Conservation (phyloP, 1,284 basidiomycete genomes). For the Leccinum solheimii region DNA sequence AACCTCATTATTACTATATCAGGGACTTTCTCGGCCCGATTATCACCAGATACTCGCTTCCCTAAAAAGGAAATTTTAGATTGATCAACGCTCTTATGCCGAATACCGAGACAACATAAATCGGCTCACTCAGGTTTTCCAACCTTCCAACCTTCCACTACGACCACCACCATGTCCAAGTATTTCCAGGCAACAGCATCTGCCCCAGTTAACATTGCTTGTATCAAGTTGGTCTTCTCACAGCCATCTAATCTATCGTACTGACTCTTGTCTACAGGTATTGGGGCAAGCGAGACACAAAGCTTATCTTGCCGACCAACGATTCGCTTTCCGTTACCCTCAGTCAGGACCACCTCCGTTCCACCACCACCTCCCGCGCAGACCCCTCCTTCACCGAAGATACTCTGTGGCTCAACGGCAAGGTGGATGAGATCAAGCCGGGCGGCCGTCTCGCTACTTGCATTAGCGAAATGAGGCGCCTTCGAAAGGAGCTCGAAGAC, state of each 20-base stretch:
- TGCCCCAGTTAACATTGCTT: slow-evolving; percentile 95
- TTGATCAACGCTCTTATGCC: slow-evolving; percentile 11
- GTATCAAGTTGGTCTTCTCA: slow-evolving; percentile 75
- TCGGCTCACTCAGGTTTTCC: slow-evolving; percentile 1
- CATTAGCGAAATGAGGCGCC: slow-evolving; percentile 83
- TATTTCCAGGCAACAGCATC: slow-evolving; percentile 84
- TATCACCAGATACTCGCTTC: background rate
- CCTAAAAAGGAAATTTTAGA: slow-evolving; percentile 16
- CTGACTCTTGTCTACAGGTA: slow-evolving; percentile 57
- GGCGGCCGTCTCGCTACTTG: slow-evolving; percentile 83
- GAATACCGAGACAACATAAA: slow-evolving; percentile 18
- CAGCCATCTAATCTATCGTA: slow-evolving; percentile 10
- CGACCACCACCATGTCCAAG: slow-evolving; percentile 56
- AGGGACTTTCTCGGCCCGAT: slow-evolving; percentile 17
- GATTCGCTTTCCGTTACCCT: slow-evolving; percentile 97
- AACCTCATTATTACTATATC: slow-evolving; percentile 10
- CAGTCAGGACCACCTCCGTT: slow-evolving; percentile 93
- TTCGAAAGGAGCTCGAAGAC: slow-evolving; percentile 77
- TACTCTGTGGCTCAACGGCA: slow-evolving; percentile 92
- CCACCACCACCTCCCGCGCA: slow-evolving; percentile 90
- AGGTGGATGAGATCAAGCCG: slow-evolving; percentile 84
- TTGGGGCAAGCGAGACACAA: slow-evolving; percentile 98
- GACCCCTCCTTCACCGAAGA: slow-evolving; percentile 71
- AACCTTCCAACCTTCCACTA: slow-evolving; percentile 12
- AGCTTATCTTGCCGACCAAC: slow-evolving; percentile 96